phyloP scores from a whole-genome alignment of 805 yeast genomes.

The Myxozyma geophila region DNA sequence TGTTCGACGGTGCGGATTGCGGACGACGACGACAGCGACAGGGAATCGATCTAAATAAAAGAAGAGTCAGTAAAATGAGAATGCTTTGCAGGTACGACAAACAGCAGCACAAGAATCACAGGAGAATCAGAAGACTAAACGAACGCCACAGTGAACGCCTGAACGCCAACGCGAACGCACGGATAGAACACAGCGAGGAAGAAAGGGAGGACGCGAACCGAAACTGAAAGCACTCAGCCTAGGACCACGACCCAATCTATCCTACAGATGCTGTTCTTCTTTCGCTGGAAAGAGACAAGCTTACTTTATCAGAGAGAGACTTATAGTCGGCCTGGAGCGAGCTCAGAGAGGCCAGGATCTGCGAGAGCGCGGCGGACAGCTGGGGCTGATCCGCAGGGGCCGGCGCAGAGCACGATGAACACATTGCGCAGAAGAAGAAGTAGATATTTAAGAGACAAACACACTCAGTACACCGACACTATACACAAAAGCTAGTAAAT shows the following conservation, averaged over 20 bases:
- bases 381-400: slow-evolving; percentile 8
- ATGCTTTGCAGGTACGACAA: too few relatives aligned
- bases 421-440: neutral
- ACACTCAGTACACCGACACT: neutral
- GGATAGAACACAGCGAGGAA: slow-evolving; percentile 1
- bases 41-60: slow-evolving; percentile 16
- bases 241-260: neutral
- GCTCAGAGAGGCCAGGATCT: slow-evolving; percentile 27
- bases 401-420: slow-evolving; percentile 9
- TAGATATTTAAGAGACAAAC: neutral
- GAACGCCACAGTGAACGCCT: slow-evolving; percentile 5
- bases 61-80: neutral
- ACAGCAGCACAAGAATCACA: neutral
- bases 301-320: slow-evolving; percentile 33
- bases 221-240: slow-evolving; percentile 21
- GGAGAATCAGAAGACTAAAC: neutral
- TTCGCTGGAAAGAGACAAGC: neutral
- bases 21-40: slow-evolving; percentile 15
- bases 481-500: neutral
- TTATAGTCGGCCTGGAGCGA: slow-evolving; percentile 31
- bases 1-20: slow-evolving; percentile 20
- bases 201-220: neutral
- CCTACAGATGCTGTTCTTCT: slow-evolving; percentile 6
- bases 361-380: slow-evolving; percentile 25
- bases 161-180: slow-evolving; percentile 15